Percentiles rank a stretch among this genome's conserved stretches.
phyloP scores from a whole-genome alignment of 257 asterid genomes.

The Solanum arcanum region DNA sequence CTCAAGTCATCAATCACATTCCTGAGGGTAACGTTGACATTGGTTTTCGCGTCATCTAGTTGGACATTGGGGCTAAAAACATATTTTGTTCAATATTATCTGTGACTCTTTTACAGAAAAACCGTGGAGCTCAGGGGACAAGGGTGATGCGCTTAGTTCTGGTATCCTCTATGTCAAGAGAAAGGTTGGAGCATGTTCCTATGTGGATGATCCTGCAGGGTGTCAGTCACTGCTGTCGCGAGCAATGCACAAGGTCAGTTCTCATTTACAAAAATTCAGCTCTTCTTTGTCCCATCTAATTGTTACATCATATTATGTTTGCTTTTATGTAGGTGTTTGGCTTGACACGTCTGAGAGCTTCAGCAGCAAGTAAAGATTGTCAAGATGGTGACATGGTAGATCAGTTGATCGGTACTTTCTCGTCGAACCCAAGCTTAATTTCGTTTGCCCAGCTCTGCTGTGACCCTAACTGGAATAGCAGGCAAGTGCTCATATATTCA shows the following conservation, averaged over 20 bases:
- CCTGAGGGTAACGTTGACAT: slow-evolving; percentile 53
- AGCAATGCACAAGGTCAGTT: slow-evolving; percentile 83
- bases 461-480: slow-evolving; percentile 59
- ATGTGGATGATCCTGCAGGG: slow-evolving; percentile 94
- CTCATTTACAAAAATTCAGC: not conserved
- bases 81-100: not conserved
- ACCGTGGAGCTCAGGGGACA: slow-evolving; percentile 82
- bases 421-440: slow-evolving; percentile 88
- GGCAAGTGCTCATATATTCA: slow-evolving; percentile 27
- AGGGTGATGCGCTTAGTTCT: slow-evolving; percentile 70
- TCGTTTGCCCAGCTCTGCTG: slow-evolving; percentile 93
- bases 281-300: not conserved
- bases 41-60: not conserved
- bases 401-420: slow-evolving; percentile 86
- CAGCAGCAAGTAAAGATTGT: slow-evolving; percentile 21
- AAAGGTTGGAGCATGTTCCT: slow-evolving; percentile 93
- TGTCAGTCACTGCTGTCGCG: slow-evolving; percentile 89
- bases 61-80: not conserved
- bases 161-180: slow-evolving; percentile 86
- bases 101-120: slow-evolving; percentile 43
- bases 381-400: slow-evolving; percentile 60
- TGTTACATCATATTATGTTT: slow-evolving; percentile 9
- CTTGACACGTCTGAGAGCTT: slow-evolving; percentile 41
- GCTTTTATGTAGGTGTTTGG: slow-evolving; percentile 52
- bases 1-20: slow-evolving; percentile 72